Conservation (phyloP, 768 basidiomycete genomes). For the Trametes maxima region DNA sequence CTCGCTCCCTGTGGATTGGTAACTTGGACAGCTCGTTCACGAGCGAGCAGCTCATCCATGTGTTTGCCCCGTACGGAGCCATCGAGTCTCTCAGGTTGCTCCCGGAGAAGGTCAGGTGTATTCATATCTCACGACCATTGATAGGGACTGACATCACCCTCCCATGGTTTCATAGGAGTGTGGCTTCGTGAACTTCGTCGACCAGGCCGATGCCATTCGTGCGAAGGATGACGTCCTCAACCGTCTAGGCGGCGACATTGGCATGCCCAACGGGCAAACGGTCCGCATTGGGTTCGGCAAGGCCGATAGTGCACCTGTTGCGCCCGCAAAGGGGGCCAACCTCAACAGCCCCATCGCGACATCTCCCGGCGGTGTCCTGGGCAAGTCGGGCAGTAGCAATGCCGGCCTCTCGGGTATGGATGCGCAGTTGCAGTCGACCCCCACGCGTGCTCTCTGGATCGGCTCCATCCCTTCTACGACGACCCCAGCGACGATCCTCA, state of each 20-base stretch:
- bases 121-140: neutral
- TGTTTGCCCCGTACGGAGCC: constrained; percentile 95
- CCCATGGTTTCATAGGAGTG: constrained; percentile 69
- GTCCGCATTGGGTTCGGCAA: constrained; percentile 99
- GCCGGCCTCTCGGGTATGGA: constrained; percentile 72
- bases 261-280: constrained; percentile 92
- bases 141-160: constrained; percentile 12
- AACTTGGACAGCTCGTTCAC: constrained; percentile 95
- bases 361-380: constrained; percentile 51
- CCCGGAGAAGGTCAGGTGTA: constrained; percentile 86
- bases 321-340: constrained; percentile 75
- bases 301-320: constrained; percentile 92
- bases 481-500: constrained; percentile 90
- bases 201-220: constrained; percentile 92
- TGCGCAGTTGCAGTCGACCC: constrained; percentile 85
- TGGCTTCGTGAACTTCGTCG: constrained; percentile 98
- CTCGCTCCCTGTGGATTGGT: constrained; percentile 97
- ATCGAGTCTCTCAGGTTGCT: constrained; percentile 94
- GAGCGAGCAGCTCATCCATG: constrained; percentile 91
- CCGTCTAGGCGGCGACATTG: constrained; percentile 90
- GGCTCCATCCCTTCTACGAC: constrained; percentile 96
- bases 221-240: constrained; percentile 98
- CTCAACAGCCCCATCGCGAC: constrained; percentile 65
- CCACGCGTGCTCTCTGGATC: constrained; percentile 96
- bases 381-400: constrained; percentile 50